Percentiles rank a stretch among this genome's conserved stretches.
phyloP scores from a whole-genome alignment of 371 early-diverging fungal species.

The Circinella umbellata region DNA sequence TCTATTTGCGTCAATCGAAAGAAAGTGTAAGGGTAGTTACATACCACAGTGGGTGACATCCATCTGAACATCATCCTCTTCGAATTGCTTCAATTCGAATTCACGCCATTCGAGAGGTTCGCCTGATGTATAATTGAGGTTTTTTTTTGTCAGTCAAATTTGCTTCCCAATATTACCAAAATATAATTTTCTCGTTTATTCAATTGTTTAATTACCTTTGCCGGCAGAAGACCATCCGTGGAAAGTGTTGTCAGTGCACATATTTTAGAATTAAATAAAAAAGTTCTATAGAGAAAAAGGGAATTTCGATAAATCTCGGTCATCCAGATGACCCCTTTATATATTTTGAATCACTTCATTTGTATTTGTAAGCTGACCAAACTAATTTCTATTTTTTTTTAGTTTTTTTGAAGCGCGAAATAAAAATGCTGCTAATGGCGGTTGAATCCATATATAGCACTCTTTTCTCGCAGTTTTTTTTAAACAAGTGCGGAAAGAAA shows the following conservation, averaged over 20 bases:
- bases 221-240: constrained; percentile 33
- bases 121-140: constrained; percentile 6
- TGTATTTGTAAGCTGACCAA: not conserved
- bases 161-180: no score
- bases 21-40: no score
- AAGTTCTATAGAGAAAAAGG: not conserved
- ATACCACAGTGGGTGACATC: constrained; percentile 62
- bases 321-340: not conserved
- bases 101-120: constrained; percentile 27
- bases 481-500: no score
- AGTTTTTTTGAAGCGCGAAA: not conserved
- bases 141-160: no score
- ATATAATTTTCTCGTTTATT: not conserved
- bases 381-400: not conserved
- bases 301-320: not conserved
- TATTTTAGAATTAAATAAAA: not conserved
- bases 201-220: constrained; percentile 24
- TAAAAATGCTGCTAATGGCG: not conserved
- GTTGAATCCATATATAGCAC: no score
- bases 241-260: constrained; percentile 23
- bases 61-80: constrained; percentile 60
- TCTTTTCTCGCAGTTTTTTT: no score
- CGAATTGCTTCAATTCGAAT: constrained; percentile 34
- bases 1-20: no score
- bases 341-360: not conserved